Percentiles rank a stretch among this genome's conserved stretches.
Conservation (phyloP, 2,329 filamentous ascomycete species). For the Cytospora piceicola region DNA sequence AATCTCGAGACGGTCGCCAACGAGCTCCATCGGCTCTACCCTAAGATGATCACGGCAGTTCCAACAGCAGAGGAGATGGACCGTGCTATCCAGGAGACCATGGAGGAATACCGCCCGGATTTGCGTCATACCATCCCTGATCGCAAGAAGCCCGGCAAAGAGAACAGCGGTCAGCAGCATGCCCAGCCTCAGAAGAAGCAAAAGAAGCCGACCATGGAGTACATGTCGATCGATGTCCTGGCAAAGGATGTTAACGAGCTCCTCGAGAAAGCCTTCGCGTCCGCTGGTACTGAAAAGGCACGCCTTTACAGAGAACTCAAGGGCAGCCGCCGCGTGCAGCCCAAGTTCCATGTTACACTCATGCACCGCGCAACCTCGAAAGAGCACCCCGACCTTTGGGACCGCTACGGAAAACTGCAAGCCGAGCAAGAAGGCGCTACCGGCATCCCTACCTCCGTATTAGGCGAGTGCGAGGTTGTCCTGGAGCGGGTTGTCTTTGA, state of each 20-base stretch:
- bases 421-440: slow-evolving; percentile 44
- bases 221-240: slow-evolving; percentile 57
- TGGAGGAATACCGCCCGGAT: slow-evolving; percentile 77
- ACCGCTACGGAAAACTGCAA: slow-evolving; percentile 68
- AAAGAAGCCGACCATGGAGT: slow-evolving; percentile 58
- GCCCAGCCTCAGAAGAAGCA: slow-evolving; percentile 40
- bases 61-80: slow-evolving; percentile 78
- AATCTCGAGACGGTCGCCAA: slow-evolving; percentile 83
- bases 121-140: slow-evolving; percentile 76
- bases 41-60: slow-evolving; percentile 71
- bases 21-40: slow-evolving; percentile 75
- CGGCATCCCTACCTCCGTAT: slow-evolving; percentile 49
- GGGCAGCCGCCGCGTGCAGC: slow-evolving; percentile 74
- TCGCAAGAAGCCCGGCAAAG: slow-evolving; percentile 50
- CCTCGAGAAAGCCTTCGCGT: slow-evolving; percentile 72
- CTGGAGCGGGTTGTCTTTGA: slow-evolving; percentile 81
- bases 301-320: slow-evolving; percentile 77
- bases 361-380: slow-evolving; percentile 74
- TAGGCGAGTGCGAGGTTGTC: slow-evolving; percentile 68
- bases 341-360: slow-evolving; percentile 90
- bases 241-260: slow-evolving; percentile 50
- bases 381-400: slow-evolving; percentile 73
- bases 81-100: slow-evolving; percentile 72
- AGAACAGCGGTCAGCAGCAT: slow-evolving; percentile 42
- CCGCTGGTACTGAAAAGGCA: slow-evolving; percentile 54